Conservation (phyloP, 331 rosid genomes). For the Quercus lobata region DNA sequence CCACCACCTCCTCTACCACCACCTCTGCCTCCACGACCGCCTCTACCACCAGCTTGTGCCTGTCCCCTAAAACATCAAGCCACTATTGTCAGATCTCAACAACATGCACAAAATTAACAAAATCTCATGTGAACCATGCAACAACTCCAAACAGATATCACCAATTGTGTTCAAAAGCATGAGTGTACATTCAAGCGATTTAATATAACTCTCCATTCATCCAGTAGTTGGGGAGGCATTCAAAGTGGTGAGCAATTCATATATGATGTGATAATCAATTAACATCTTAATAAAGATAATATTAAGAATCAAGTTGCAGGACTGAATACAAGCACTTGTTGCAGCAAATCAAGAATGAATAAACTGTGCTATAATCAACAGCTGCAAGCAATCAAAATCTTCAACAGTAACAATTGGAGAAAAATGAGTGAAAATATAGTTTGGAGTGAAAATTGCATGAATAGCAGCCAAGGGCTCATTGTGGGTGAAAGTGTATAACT, state of each 20-base stretch:
- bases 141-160: not conserved
- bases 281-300: not conserved
- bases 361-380: not conserved
- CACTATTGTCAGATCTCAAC: not conserved
- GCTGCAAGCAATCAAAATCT: not conserved
- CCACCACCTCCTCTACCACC: slow-evolving; percentile 31
- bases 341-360: not conserved
- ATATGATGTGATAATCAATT: not conserved
- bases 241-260: not conserved
- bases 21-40: slow-evolving; percentile 64
- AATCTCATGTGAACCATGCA: not conserved
- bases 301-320: not conserved
- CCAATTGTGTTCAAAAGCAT: not conserved
- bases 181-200: not conserved
- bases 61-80: slow-evolving; percentile 61
- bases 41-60: slow-evolving; percentile 38
- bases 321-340: not conserved
- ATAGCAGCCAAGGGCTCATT: too few species aligned
- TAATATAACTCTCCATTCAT: not conserved
- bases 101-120: not conserved
- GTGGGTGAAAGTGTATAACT: not conserved
- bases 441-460: not conserved
- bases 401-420: not conserved
- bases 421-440: not conserved
- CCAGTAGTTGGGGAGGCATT: not conserved